These are phyloP conservation scores for Metschnikowia amazonensis DNA, from an alignment of 805 yeast genomes.

Conservation along the genomic window DNA sequence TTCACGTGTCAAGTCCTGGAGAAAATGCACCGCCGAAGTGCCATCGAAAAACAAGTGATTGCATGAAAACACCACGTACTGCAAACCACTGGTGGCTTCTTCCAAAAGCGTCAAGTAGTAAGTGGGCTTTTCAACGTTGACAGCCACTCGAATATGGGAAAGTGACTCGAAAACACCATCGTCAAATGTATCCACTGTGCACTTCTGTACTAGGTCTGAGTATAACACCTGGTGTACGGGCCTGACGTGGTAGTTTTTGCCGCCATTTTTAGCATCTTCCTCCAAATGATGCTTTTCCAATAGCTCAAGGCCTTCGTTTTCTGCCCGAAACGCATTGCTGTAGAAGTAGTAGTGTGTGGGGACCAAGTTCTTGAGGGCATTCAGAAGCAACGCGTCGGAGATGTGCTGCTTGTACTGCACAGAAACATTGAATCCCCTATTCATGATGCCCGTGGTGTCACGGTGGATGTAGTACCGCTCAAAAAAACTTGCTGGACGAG, in stretches of 20 bases:
- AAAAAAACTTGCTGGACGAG: constrained; percentile 11
- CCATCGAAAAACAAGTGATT: constrained; percentile 18
- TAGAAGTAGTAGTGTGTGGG: constrained; percentile 8
- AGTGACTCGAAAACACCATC: constrained; percentile 3
- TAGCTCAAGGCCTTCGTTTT: not conserved
- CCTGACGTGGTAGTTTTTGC: constrained; percentile 8
- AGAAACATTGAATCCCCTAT: constrained; percentile 13
- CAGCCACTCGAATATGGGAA: constrained; percentile 6
- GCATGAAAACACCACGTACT: constrained; percentile 11
- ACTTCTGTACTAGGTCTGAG: constrained; percentile 10
- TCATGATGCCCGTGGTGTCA: constrained; percentile 11
- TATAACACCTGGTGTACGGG: constrained; percentile 8
- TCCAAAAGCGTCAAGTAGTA: constrained; percentile 6
- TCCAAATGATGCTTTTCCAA: not conserved
- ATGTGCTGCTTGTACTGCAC: constrained; percentile 6
- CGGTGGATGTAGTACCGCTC: constrained; percentile 16
- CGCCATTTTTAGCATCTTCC: constrained; percentile 3
- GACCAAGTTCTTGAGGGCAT: constrained; percentile 13
- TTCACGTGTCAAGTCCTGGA: constrained; percentile 10
- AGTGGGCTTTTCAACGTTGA: constrained; percentile 9
- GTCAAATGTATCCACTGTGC: constrained; percentile 4
- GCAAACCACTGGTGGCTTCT: constrained; percentile 1
- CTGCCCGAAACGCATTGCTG: constrained; percentile 10
- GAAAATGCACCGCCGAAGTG: constrained; percentile 10
- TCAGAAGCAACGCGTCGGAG: constrained; percentile 9